phyloP scores from a whole-genome alignment of 2,329 filamentous ascomycete genomes.

The Aspergillus carbonarius region DNA sequence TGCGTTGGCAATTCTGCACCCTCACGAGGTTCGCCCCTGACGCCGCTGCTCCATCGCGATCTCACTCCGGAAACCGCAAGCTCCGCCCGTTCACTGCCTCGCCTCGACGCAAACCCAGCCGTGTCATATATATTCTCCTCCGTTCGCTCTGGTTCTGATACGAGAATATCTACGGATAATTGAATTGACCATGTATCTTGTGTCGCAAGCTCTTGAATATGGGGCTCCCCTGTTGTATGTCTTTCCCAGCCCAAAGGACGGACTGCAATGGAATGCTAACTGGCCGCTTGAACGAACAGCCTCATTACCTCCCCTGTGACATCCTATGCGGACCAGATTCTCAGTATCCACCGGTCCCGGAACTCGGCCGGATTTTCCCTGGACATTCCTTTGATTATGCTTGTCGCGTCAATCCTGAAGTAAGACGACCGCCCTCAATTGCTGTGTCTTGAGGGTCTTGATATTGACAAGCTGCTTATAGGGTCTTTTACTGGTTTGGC shows the following conservation, averaged over 20 bases:
- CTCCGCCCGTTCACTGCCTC: conserved; percentile 5
- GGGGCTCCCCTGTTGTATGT: conserved; percentile 51
- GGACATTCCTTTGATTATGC: conserved; percentile 67
- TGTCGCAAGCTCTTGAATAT: conserved; percentile 45
- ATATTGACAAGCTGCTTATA: conserved; percentile 25
- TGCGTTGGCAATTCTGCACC: neutral
- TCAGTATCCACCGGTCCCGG: conserved; percentile 60
- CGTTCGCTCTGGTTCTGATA: neutral
- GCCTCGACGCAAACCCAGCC: neutral
- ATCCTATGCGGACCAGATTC: conserved; percentile 66
- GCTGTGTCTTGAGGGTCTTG: neutral
- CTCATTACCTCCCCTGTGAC: conserved; percentile 63
- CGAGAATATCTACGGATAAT: neutral
- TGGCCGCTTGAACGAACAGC: conserved; percentile 32
- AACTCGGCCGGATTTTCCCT: conserved; percentile 64
- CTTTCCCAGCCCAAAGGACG: neutral
- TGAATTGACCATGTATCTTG: conserved; percentile 37
- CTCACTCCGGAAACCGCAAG: conserved; percentile 1
- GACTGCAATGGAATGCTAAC: conserved; percentile 14
- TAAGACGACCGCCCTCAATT: conserved; percentile 27
- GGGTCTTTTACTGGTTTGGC: conserved; percentile 66
- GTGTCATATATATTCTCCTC: neutral
- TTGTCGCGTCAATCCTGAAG: conserved; percentile 64
- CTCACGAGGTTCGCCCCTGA: neutral
- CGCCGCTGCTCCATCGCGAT: neutral